Conservation (phyloP, 805 yeast genomes). For the Komagataella pseudopastoris region DNA sequence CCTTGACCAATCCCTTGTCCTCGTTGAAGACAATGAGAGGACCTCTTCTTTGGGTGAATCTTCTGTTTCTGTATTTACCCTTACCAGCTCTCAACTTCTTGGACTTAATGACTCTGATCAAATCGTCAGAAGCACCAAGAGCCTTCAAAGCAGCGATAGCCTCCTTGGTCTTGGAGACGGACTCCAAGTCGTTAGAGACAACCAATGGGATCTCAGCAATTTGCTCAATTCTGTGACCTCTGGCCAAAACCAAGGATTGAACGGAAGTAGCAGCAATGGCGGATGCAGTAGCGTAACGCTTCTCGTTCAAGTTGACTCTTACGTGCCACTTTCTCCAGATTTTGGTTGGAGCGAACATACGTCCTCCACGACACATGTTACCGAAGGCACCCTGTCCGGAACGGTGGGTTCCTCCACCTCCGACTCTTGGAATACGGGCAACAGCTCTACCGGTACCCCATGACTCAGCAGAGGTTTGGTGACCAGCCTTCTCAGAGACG, state of each 20-base stretch:
- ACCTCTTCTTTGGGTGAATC: slow-evolving; percentile 99
- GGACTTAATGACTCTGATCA: slow-evolving; percentile 95
- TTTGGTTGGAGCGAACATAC: slow-evolving; percentile 99
- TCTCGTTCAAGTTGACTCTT: slow-evolving; percentile 99
- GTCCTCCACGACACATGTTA: slow-evolving; percentile 99
- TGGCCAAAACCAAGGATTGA: slow-evolving; percentile 95
- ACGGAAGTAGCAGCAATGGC: slow-evolving; percentile 99
- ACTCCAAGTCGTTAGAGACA: slow-evolving; percentile 85
- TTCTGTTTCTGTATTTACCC: slow-evolving; percentile 99
- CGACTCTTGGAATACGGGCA: slow-evolving; percentile 99
- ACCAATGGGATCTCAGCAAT: slow-evolving; percentile 98
- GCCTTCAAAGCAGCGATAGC: slow-evolving; percentile 98
- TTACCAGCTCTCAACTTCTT: slow-evolving; percentile 99
- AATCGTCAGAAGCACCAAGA: slow-evolving; percentile 97
- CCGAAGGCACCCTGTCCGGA: slow-evolving; percentile 99
- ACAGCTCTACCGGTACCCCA: slow-evolving; percentile 99
- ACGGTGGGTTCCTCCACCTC: slow-evolving; percentile 99
- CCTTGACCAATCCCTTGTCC: slow-evolving; percentile 96
- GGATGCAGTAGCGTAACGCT: slow-evolving; percentile 99
- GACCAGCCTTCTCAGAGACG: slow-evolving; percentile 98
- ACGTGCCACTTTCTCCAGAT: slow-evolving; percentile 99
- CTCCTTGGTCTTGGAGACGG: slow-evolving; percentile 93
- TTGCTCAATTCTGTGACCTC: slow-evolving; percentile 99
- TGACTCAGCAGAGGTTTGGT: slow-evolving; percentile 99
- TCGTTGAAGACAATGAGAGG: slow-evolving; percentile 97